These are phyloP conservation scores for Phaeophleospora eucalypticola DNA, from an alignment of 2,329 filamentous ascomycete species.

Conservation along the genomic window DNA sequence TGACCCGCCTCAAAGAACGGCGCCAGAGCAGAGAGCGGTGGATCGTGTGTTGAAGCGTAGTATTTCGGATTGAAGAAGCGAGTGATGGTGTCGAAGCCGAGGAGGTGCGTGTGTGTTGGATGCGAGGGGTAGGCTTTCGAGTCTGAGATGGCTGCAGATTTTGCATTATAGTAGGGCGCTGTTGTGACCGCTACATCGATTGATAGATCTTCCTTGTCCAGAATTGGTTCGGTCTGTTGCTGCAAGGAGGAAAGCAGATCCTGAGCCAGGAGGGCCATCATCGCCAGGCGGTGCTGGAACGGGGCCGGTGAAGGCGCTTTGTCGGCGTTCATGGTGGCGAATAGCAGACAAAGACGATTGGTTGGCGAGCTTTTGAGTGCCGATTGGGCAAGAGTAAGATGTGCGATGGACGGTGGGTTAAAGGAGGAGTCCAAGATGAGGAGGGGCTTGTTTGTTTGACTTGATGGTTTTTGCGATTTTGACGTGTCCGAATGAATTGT, in stretches of 20 bases:
- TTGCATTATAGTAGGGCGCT: conserved; percentile 70
- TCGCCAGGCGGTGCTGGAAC: conserved; percentile 62
- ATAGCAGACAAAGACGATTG: conserved; percentile 53
- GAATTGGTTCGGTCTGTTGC: conserved; percentile 8
- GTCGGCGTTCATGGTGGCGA: conserved; percentile 63
- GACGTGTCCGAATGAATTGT: conserved; percentile 26
- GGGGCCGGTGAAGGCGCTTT: conserved; percentile 63
- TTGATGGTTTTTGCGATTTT: conserved; percentile 16
- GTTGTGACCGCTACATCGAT: conserved; percentile 68
- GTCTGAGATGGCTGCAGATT: conserved; percentile 56
- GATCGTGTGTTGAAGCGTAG: conserved; percentile 56
- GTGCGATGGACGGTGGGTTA: conserved; percentile 61
- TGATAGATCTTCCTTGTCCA: conserved; percentile 37
- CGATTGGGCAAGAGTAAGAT: conserved; percentile 52
- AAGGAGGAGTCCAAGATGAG: conserved; percentile 64
- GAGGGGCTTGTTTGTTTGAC: conserved; percentile 38
- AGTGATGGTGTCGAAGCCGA: conserved; percentile 72
- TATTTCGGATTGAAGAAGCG: conserved; percentile 69
- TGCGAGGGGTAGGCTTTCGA: conserved; percentile 31
- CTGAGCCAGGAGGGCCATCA: conserved; percentile 67
- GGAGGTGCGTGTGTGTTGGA: conserved; percentile 60
- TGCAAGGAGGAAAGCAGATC: conserved; percentile 42
- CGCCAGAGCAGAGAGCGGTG: conserved; percentile 52
- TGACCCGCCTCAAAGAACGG: conserved; percentile 61
- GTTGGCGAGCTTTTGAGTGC: conserved; percentile 45